Evolutionary conservation across 331 rosid genomes (phyloP).

Genomic region (Pyracantha coccinea): DNA sequence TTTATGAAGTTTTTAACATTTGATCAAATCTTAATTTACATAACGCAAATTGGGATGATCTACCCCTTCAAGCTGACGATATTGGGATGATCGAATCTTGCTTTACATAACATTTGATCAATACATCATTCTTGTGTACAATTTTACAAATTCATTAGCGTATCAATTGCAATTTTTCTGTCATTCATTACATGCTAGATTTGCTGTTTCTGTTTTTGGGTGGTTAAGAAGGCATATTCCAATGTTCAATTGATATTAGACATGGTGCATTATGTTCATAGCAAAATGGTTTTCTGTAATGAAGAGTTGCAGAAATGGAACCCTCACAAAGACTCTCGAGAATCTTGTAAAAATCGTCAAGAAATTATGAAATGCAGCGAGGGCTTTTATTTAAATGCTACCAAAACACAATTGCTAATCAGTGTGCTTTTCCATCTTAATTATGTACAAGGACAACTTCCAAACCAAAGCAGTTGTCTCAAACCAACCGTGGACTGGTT

Average conservation of each 20-base stretch:
- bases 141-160: neutral
- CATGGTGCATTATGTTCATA: neutral
- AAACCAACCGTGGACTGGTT: constrained; percentile 9
- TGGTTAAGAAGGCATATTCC: neutral
- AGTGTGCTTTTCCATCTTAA: constrained; percentile 18
- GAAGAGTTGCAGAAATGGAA: neutral
- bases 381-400: constrained; percentile 1
- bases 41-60: neutral
- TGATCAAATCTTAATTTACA: neutral
- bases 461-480: constrained; percentile 26
- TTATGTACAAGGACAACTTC: constrained; percentile 21
- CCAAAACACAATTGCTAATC: neutral
- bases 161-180: neutral
- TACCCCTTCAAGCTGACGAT: too few species aligned
- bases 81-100: too few species aligned
- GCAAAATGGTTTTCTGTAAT: neutral
- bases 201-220: neutral
- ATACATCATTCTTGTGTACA: neutral
- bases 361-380: neutral
- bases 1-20: neutral
- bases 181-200: neutral
- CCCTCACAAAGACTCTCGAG: neutral
- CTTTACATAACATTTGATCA: too few species aligned
- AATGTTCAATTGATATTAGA: neutral
- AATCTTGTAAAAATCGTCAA: neutral